Evolutionary conservation across 2,329 filamentous ascomycete species (phyloP).

Genomic region (Curvularia hawaiiensis): DNA sequence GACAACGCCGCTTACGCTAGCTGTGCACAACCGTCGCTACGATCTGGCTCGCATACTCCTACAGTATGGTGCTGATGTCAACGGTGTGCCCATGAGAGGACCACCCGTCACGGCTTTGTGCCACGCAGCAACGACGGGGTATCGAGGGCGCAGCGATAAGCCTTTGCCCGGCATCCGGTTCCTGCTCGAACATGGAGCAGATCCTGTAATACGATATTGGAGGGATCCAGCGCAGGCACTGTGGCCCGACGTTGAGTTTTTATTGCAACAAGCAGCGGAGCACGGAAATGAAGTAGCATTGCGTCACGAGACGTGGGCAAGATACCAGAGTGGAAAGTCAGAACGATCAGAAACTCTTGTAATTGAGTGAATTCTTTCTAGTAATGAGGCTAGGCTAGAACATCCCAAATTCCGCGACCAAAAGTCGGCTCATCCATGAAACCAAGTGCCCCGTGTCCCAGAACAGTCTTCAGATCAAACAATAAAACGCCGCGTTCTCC

Average conservation of each 20-base stretch:
- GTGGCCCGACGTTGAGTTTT: background rate
- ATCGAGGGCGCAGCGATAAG: background rate
- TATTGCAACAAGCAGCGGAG: background rate
- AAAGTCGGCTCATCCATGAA: background rate
- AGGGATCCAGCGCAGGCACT: background rate
- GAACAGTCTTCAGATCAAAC: background rate
- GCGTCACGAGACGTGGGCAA: background rate
- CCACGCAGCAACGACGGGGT: background rate
- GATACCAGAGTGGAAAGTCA: background rate
- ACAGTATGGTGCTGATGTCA: background rate
- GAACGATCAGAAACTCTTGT: background rate
- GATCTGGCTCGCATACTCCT: no score
- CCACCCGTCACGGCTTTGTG: slow-evolving; percentile 1
- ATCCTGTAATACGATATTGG: background rate
- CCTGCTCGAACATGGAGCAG: slow-evolving; percentile 3
- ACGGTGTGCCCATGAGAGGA: background rate
- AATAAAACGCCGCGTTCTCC: slow-evolving; percentile 7
- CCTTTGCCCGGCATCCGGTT: slow-evolving; percentile 1
- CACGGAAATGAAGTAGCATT: background rate
- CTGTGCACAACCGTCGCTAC: no score
- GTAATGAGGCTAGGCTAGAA: background rate
- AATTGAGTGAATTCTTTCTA: background rate
- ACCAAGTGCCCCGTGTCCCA: background rate
- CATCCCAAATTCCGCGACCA: background rate
- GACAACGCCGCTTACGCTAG: background rate